phyloP scores from a whole-genome alignment of 1,284 basidiomycete species.

The Microbotryomycetes sp. region DNA sequence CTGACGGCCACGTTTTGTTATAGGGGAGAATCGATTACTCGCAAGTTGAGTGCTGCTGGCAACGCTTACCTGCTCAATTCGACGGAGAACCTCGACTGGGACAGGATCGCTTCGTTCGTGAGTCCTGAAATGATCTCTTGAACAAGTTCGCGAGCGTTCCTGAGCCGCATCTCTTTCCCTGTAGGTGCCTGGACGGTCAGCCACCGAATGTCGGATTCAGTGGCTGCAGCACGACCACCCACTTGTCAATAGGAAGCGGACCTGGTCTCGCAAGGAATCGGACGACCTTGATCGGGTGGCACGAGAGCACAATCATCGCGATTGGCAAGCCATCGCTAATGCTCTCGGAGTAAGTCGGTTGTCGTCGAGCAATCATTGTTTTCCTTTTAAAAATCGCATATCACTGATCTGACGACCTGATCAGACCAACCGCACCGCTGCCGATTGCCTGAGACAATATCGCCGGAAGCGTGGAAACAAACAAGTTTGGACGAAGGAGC shows the following conservation, averaged over 20 bases:
- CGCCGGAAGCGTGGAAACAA: slow-evolving; percentile 5
- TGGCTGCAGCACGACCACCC: slow-evolving; percentile 32
- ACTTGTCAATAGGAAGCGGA: slow-evolving; percentile 7
- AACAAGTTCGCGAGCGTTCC: neutral
- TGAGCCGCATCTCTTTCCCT: too few species aligned
- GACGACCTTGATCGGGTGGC: slow-evolving; percentile 15
- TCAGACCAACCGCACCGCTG: slow-evolving; percentile 12
- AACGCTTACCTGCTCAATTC: neutral
- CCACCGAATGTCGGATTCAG: slow-evolving; percentile 27
- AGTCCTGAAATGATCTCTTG: neutral
- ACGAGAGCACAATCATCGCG: neutral
- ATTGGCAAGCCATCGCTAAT: slow-evolving; percentile 22
- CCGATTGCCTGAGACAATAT: slow-evolving; percentile 25
- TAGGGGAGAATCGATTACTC: neutral
- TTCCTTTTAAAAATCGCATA: neutral
- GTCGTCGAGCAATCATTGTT: neutral
- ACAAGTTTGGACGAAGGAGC: slow-evolving; percentile 21
- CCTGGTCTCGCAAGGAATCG: slow-evolving; percentile 19
- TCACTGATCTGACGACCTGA: neutral
- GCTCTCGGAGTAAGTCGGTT: slow-evolving; percentile 17
- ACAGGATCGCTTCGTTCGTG: slow-evolving; percentile 13
- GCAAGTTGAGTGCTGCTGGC: neutral
- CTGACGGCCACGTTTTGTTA: neutral
- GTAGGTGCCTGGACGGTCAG: slow-evolving; percentile 23
- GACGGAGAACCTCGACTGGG: slow-evolving; percentile 19